These are phyloP conservation scores for Calonectria honghensis DNA, from an alignment of 2,329 filamentous ascomycete species.

Conservation along the genomic window DNA sequence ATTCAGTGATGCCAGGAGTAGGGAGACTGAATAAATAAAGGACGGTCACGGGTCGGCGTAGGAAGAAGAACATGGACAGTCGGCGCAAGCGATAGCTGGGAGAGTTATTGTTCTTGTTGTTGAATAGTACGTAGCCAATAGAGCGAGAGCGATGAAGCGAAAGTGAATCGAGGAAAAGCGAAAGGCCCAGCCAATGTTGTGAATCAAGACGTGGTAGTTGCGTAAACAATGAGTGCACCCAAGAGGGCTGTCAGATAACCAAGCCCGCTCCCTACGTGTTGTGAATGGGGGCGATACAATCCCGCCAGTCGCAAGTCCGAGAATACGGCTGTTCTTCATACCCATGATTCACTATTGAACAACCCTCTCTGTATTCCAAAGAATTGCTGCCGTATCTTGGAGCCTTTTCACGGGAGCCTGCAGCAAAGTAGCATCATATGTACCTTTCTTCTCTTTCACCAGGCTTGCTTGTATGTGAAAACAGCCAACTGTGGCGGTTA, in stretches of 20 bases:
- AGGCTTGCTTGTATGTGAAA: background rate
- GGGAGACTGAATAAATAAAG: background rate
- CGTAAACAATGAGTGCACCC: background rate
- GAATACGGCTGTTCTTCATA: background rate
- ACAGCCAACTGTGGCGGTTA: background rate
- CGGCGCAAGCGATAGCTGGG: too few species aligned
- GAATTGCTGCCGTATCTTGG: background rate
- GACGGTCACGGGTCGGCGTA: background rate
- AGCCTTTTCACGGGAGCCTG: background rate
- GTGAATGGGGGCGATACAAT: background rate
- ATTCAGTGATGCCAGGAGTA: slow-evolving; percentile 14
- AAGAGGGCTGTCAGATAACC: background rate
- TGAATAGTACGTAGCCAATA: background rate
- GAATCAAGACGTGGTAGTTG: background rate
- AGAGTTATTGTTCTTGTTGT: background rate
- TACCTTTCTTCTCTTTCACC: background rate
- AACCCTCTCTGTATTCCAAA: background rate
- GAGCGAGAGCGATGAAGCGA: background rate
- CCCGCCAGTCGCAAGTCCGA: background rate
- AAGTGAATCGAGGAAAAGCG: slow-evolving; percentile 1
- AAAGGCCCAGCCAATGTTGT: background rate
- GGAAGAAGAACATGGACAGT: background rate
- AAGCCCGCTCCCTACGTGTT: too few species aligned
- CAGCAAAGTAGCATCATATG: too few species aligned
- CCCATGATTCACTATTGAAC: slow-evolving; percentile 5